These are phyloP conservation scores for Sugiyamaella smithiae DNA, from an alignment of 805 yeast genomes.

Conservation along the genomic window DNA sequence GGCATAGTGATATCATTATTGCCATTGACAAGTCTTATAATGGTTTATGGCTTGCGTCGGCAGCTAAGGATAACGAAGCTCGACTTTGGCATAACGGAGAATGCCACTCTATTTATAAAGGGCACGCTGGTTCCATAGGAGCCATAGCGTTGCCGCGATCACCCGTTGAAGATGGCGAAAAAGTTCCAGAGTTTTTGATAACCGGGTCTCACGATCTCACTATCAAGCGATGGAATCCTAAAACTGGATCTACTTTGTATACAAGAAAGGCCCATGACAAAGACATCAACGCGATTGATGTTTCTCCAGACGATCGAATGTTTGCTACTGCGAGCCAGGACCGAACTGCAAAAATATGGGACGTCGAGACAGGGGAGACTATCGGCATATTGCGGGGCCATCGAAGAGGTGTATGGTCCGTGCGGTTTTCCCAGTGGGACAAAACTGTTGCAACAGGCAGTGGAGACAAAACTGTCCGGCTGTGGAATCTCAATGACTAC, in stretches of 20 bases:
- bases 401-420: slow-evolving; percentile 92
- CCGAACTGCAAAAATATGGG: slow-evolving; percentile 89
- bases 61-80: slow-evolving; percentile 84
- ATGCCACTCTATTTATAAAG: slow-evolving; percentile 61
- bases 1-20: slow-evolving; percentile 83
- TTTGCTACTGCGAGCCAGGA: slow-evolving; percentile 96
- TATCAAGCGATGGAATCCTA: slow-evolving; percentile 75
- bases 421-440: slow-evolving; percentile 71
- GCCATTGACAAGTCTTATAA: slow-evolving; percentile 72
- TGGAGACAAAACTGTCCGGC: slow-evolving; percentile 86
- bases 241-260: slow-evolving; percentile 56
- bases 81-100: slow-evolving; percentile 65
- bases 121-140: slow-evolving; percentile 85
- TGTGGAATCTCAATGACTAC: slow-evolving; percentile 83
- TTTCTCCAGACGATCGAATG: slow-evolving; percentile 84
- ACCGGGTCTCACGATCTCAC: slow-evolving; percentile 86
- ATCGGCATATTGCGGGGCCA: slow-evolving; percentile 85
- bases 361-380: slow-evolving; percentile 78
- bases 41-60: slow-evolving; percentile 89
- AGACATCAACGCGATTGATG: slow-evolving; percentile 85
- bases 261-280: slow-evolving; percentile 97
- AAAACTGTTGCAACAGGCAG: slow-evolving; percentile 77
- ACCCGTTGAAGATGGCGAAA: slow-evolving; percentile 27
- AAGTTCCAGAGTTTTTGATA: slow-evolving; percentile 47
- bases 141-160: slow-evolving; percentile 73